Evolutionary conservation across 2,329 filamentous ascomycete species (phyloP), one percentile per base, ranked within the genome.

Genomic region (Penicillium sp.): DNA sequence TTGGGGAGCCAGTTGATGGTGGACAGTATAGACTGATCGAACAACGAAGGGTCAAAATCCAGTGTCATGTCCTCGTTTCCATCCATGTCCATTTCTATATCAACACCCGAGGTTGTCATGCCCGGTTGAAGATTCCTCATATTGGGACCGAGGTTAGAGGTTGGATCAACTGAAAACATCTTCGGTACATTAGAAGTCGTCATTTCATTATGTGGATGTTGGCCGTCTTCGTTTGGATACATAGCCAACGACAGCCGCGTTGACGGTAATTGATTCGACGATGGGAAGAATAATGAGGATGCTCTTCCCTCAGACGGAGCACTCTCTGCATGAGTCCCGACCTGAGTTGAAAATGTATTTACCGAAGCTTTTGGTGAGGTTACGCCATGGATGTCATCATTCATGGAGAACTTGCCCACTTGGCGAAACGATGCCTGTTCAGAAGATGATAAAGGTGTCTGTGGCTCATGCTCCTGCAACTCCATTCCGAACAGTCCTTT

Each of bases 1-100:
- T 64, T 61, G 6, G 68, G 65, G 4, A 72, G 58, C 70, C 70
- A 72, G 41, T 72, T 71, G 18, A 71, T 64, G 1, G 64, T 62
- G 7, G 67, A 65, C 35, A 61, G 44, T 27, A 62, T 56, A 6
- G 63, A 59, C 9, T 59, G 58, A 28, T 65, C 60, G 10, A 67
- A 56, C 10, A 67, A 46, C 1, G 61, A 54, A 10, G 57, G 59
- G 10, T 62, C 56, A 38, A 66, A 58, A 1, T 53, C 56, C n/a
- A 67, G 31, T 7, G 57, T 50, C 5, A 59, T 49, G 27, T 57
- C 58, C 8, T 58, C 44, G 13, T 54, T 55, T 7, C 39, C 49
- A 20, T 50, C 29, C 42, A 58, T 48, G 20, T 57, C 24, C 28
- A 65, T 58, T 20, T 55, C 58, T 20, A 64, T 50, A 32, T 56